Evolutionary conservation across 352 stramenopile species (phyloP), one percentile per base, ranked within the genome.

Genomic region (Sclerospora graminicola): DNA sequence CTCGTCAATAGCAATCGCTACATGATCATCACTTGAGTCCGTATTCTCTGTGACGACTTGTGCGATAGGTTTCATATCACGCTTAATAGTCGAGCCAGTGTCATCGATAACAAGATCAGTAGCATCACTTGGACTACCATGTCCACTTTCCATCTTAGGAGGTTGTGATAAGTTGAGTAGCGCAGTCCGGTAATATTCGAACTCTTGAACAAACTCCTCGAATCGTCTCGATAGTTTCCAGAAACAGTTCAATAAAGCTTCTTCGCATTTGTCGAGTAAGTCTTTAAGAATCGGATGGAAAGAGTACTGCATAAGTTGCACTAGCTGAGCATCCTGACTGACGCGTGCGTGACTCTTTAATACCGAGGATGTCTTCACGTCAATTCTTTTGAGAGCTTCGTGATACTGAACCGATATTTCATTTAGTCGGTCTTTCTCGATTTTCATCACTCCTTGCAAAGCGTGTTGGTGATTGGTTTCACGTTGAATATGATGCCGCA

Each of bases 131-230:
- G 37, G 36, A 18, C 33, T 53, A 7, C n/a, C 29, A 20, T 30
- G 8, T 20, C 33, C 45, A n/a, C 45, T 41, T 41, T 51, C 52
- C 4, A 31, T 44, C 29, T 48, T 52, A 16, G 56, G 27, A 1
- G 44, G 45, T 16, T 63, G 54, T 8, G 54, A 63, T 10, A 89
- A 61, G 23, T 50, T 67, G 19, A 76, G 47, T 21, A 91, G 37
- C 10, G 72, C 73, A 30, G 65, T 69, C 10, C 61, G 68, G 26
- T 91, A 91, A 51, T 91, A 89, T 19, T 74, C 64, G 26, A 86
- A 91, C 31, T 91, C 80, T 41, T 84, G 59, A 32, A 68, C 58
- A 35, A 91, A 89, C 24, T 89, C 75, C 20, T 74, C 66, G 24
- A 84, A 86, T 4, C 80, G 77, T 11, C 56, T 34, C 1, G 70